A percentile compares a stretch with the other conserved stretches of the same genome.
These are phyloP conservation scores for Fraxinus albicans DNA, from an alignment of 305 asterid genomes.

Conservation along the genomic window DNA sequence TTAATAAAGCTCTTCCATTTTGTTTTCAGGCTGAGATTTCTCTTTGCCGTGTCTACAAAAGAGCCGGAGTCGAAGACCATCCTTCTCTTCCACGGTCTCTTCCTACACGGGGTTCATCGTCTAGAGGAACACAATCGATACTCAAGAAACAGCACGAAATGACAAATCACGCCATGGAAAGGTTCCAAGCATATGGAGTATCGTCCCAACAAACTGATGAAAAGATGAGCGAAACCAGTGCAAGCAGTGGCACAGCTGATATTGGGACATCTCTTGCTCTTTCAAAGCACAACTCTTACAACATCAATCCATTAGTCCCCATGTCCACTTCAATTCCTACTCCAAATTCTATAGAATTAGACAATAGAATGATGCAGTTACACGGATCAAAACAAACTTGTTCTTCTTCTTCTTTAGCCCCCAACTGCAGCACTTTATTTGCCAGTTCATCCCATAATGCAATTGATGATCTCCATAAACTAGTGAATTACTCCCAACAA, in stretches of 20 bases:
- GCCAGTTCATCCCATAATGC: conserved; percentile 25
- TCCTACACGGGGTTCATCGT: conserved; percentile 30
- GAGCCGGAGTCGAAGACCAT: conserved; percentile 75
- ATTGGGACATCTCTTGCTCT: conserved; percentile 45
- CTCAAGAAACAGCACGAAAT: conserved; percentile 13
- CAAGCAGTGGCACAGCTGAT: conserved; percentile 39
- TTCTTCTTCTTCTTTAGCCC: background rate
- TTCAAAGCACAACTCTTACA: conserved; percentile 31
- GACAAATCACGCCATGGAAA: conserved; percentile 9
- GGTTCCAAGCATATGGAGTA: conserved; percentile 18
- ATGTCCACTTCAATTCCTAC: conserved; percentile 12
- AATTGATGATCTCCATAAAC: conserved; percentile 54
- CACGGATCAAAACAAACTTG: conserved; percentile 24
- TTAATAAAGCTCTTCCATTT: background rate
- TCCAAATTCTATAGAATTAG: conserved; percentile 10
- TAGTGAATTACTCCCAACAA: conserved; percentile 44
- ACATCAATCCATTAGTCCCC: conserved; percentile 28
- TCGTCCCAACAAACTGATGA: conserved; percentile 22
- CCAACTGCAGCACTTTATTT: conserved; percentile 18
- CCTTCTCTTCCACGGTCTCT: conserved; percentile 56
- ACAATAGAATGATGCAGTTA: background rate
- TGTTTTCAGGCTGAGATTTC: conserved; percentile 63
- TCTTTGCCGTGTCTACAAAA: conserved; percentile 64
- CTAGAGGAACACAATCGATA: conserved; percentile 28
- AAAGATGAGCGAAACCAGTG: conserved; percentile 42